Percentiles rank a stretch among this genome's conserved stretches.
Conservation (phyloP, 2,329 filamentous ascomycete species). For the Fusarium succisae region DNA sequence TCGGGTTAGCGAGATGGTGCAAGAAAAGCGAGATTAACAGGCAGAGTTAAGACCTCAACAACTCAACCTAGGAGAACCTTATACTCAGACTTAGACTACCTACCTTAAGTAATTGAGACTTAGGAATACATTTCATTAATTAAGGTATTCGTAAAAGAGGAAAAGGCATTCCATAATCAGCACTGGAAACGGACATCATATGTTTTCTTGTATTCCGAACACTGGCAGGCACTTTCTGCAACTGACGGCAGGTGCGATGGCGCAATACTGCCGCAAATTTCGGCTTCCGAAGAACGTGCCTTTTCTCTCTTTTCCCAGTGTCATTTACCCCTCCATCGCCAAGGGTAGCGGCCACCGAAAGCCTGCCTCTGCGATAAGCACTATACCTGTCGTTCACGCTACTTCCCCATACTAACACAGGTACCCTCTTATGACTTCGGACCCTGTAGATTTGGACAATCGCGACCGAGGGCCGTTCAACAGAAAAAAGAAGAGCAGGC, state of each 20-base stretch:
- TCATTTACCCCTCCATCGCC: conserved; percentile 38
- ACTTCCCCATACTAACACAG: conserved; percentile 1
- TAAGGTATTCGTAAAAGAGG: neutral
- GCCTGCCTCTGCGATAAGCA: conserved; percentile 27
- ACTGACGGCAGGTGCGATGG: conserved; percentile 35
- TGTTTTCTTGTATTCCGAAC: neutral
- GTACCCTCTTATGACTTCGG: conserved; percentile 30
- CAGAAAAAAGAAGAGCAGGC: conserved; percentile 3
- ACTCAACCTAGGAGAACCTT: neutral
- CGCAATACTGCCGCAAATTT: conserved; percentile 37
- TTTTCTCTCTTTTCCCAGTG: conserved; percentile 28
- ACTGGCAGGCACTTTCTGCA: conserved; percentile 1
- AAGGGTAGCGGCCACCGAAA: conserved; percentile 25
- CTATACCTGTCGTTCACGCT: conserved; percentile 22
- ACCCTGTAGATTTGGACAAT: conserved; percentile 23
- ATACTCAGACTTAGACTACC: neutral
- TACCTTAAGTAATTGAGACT: neutral
- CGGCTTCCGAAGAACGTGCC: conserved; percentile 25
- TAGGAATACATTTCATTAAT: neutral
- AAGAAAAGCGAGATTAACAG: neutral
- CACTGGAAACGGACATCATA: neutral
- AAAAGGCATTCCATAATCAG: neutral
- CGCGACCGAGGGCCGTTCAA: conserved; percentile 36
- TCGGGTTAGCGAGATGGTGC: neutral
- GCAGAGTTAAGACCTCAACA: neutral